Base-by-base conservation (phyloP, 352 stramenopile species). In the Pythium scleroteichum region DNA sequence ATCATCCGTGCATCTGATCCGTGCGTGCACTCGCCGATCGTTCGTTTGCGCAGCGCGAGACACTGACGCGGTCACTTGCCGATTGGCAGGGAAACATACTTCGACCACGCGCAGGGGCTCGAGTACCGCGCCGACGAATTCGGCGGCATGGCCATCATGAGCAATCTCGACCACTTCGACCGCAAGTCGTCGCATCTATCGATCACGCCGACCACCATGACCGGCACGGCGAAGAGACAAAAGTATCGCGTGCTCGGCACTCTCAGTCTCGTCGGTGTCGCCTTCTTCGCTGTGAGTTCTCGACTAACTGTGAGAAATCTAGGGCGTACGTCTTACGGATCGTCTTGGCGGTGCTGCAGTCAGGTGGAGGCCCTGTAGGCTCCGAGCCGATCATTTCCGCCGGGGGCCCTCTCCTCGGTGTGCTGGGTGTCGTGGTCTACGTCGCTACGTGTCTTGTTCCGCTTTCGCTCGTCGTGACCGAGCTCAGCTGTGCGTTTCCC, bases 401-500 rank as follows among this genome's bases (percentile, higher is more conserved):
- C 5, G 42, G 80, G 19, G 80, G 80, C 0, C 82, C 80, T 12
- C 71, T 92, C 29, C 60, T 87, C 8, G 82, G 82, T 19, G 82
- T 92, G 33, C 20, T 87, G n/a, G 75, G 76, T 2, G 69, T 86
- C n/a, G 32, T 79, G 13, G 62, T 88, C 49, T 92, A 90, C 66
- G 80, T 80, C 5, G 84, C 75, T 66, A 51, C 10, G 3, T 50
- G 42, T 14, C 10, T 50, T 7, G 10, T 93, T 23, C 82, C 79
- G 4, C 56, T 89, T 19, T 69, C 82, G 9, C 66, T 90, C 13
- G 76, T 78, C 22, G 88, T 90, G 45, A 82, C 82, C 1, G 82
- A 93, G 68, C 74, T 93, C 20, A 89, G 90, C 59, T 82, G 79
- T 6, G 78, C 84, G 40, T 91, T 92, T 50, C 84, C 84, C 19